Evolutionary conservation across 768 basidiomycete species (phyloP).

Genomic region (Candolleomyces efflorescens): DNA sequence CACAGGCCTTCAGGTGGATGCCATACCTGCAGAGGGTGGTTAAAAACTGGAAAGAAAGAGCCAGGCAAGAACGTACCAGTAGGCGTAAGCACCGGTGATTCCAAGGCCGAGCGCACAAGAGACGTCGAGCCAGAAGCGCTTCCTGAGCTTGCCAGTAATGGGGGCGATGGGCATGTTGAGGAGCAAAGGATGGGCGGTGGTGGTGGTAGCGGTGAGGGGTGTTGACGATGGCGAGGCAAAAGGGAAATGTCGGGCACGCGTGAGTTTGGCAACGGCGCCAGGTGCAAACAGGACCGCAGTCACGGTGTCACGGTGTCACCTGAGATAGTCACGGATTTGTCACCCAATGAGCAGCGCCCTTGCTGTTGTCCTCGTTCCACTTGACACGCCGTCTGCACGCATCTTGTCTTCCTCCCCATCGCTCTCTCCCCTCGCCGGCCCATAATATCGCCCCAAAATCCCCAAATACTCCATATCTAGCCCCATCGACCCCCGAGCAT

Average conservation of each 20-base stretch:
- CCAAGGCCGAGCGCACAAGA: constrained; percentile 75
- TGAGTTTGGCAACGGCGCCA: constrained; percentile 4
- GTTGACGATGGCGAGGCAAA: constrained; percentile 25
- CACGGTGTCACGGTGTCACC: constrained; percentile 19
- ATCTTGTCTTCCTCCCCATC: constrained; percentile 13
- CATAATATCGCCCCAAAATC: constrained; percentile 7
- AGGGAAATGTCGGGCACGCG: constrained; percentile 37
- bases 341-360: constrained; percentile 2
- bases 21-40: constrained; percentile 61
- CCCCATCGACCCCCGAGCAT: constrained; percentile 3
- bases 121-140: constrained; percentile 86
- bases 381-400: constrained; percentile 23
- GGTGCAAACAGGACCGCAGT: constrained; percentile 18
- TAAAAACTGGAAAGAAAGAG: constrained; percentile 12
- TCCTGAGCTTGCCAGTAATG: constrained; percentile 92
- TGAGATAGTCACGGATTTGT: neutral
- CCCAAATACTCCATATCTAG: constrained; percentile 15
- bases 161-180: constrained; percentile 76
- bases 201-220: constrained; percentile 16
- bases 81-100: constrained; percentile 67
- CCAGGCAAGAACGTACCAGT: constrained; percentile 59
- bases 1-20: constrained; percentile 69
- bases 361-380: constrained; percentile 23
- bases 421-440: constrained; percentile 13
- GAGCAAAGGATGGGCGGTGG: constrained; percentile 15